phyloP scores from a whole-genome alignment of 768 basidiomycete species.

The Boletus bicolor region DNA sequence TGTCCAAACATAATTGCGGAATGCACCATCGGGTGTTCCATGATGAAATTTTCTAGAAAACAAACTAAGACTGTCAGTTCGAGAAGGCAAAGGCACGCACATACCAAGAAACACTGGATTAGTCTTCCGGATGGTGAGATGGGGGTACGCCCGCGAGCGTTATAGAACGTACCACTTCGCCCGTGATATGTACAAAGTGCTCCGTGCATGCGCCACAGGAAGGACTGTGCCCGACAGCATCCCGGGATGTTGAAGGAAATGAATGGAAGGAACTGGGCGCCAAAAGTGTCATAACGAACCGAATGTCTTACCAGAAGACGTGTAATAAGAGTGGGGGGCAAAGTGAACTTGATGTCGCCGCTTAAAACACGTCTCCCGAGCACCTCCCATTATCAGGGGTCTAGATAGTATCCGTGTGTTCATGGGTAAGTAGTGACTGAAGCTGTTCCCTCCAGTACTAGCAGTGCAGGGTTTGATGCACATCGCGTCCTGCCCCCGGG shows the following conservation, averaged over 20 bases:
- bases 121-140: conserved; percentile 11
- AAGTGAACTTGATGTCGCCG: background rate
- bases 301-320: conserved; percentile 11
- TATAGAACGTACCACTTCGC: conserved; percentile 13
- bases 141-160: background rate
- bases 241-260: background rate
- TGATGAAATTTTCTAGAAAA: conserved; percentile 12
- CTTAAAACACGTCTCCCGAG: background rate
- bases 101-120: conserved; percentile 19
- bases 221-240: background rate
- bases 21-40: conserved; percentile 14
- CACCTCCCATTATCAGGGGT: background rate
- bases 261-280: background rate
- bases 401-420: background rate
- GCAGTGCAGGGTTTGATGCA: background rate
- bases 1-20: conserved; percentile 23
- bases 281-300: conserved; percentile 1
- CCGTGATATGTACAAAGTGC: conserved; percentile 15
- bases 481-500: background rate
- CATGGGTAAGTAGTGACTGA: no score
- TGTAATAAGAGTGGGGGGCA: background rate
- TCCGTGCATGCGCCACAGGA: background rate
- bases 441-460: background rate
- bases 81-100: background rate
- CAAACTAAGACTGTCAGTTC: background rate